Percentiles rank a stretch among this genome's conserved stretches.
Evolutionary conservation across 139 green algal genomes (phyloP).

Genomic region (Chlorella vulgaris): DNA sequence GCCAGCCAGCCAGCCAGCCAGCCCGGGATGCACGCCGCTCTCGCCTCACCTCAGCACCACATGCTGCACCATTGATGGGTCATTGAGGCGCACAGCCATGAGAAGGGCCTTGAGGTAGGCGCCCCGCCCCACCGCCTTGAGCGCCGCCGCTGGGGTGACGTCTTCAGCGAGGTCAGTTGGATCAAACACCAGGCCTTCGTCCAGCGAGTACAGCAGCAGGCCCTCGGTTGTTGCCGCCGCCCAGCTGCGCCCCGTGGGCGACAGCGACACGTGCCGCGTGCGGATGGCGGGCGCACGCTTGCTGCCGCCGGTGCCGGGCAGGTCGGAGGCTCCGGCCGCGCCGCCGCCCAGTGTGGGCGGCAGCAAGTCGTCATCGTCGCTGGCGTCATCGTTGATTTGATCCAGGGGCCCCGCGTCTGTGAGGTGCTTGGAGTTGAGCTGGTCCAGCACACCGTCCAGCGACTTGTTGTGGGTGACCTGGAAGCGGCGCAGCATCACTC

Average conservation of each 20-base stretch:
- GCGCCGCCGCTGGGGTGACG: slow-evolving; percentile 79
- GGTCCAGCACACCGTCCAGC: slow-evolving; percentile 93
- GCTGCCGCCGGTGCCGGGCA: slow-evolving; percentile 54
- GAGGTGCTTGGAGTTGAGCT: slow-evolving; percentile 86
- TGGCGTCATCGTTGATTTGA: slow-evolving; percentile 73
- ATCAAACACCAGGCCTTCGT: slow-evolving; percentile 88
- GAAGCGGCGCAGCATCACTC: slow-evolving; percentile 90
- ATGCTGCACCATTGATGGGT: slow-evolving; percentile 67
- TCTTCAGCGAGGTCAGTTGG: slow-evolving; percentile 92
- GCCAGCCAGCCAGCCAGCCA: too few species aligned
- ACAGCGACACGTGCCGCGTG: slow-evolving; percentile 70
- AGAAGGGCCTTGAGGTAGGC: slow-evolving; percentile 73
- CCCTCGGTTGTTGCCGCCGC: slow-evolving; percentile 92
- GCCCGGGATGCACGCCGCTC: too few species aligned
- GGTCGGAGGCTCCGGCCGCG: slow-evolving; percentile 10
- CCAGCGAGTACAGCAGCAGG: slow-evolving; percentile 87
- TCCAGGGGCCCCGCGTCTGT: slow-evolving; percentile 84
- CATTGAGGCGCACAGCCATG: slow-evolving; percentile 80
- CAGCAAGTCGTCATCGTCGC: slow-evolving; percentile 58
- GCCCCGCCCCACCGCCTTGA: slow-evolving; percentile 50
- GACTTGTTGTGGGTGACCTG: slow-evolving; percentile 78
- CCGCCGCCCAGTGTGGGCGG: slow-evolving; percentile 37
- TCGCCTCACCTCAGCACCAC: slow-evolving; percentile 22
- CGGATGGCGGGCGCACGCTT: slow-evolving; percentile 33
- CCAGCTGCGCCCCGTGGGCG: slow-evolving; percentile 84